Percentiles rank a stretch among this genome's conserved stretches.
Evolutionary conservation across 83 land plant genomes (phyloP).

Genomic region (Thuja plicata): DNA sequence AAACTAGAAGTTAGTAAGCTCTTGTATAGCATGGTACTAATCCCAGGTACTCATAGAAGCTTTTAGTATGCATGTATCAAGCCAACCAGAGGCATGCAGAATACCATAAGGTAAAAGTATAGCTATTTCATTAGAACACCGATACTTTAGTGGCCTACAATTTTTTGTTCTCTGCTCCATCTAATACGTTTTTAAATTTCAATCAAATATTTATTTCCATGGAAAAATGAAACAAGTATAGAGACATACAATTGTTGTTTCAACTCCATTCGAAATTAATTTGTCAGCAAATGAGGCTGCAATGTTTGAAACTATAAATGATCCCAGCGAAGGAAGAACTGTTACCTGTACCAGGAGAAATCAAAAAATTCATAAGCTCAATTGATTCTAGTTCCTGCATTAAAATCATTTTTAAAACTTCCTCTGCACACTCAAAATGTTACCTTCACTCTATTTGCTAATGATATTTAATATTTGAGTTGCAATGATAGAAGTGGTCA

Average conservation of each 20-base stretch:
- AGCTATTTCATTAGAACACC: neutral
- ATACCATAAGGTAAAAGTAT: neutral
- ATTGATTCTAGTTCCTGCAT: neutral
- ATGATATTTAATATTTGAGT: neutral
- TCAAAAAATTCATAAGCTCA: neutral
- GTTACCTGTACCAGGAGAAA: conserved; percentile 62
- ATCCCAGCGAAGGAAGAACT: conserved; percentile 84
- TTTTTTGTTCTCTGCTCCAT: neutral
- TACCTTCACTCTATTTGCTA: neutral
- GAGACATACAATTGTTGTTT: conserved; percentile 64
- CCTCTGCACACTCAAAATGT: neutral
- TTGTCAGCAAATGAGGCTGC: conserved; percentile 88
- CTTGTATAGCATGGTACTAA: neutral
- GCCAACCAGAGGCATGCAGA: neutral
- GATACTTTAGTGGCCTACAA: neutral
- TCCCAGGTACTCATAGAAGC: neutral
- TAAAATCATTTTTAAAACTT: neutral
- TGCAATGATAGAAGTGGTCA: neutral
- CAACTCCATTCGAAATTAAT: conserved; percentile 78
- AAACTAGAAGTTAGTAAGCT: neutral
- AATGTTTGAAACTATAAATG: conserved; percentile 72
- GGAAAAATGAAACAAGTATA: neutral
- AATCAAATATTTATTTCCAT: neutral
- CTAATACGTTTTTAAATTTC: neutral
- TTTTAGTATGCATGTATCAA: neutral